These are phyloP conservation scores for Holtermannia corniformis DNA, from an alignment of 768 basidiomycete species.

Conservation along the genomic window DNA sequence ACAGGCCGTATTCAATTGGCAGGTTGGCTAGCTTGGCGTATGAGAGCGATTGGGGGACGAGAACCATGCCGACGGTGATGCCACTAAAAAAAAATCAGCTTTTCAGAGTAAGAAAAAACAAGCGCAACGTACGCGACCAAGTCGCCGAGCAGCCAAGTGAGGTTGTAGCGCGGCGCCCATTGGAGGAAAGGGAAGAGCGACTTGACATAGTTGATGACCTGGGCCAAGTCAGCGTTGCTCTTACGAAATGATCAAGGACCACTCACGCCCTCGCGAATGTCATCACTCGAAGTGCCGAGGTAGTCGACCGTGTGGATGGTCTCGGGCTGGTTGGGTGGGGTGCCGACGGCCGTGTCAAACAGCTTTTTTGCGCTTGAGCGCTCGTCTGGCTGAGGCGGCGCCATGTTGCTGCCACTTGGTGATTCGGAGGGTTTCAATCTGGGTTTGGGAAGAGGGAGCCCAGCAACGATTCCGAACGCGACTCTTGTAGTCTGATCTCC, in stretches of 20 bases:
- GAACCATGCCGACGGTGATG: slow-evolving; percentile 85
- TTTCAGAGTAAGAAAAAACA: background rate
- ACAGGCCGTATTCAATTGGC: slow-evolving; percentile 77
- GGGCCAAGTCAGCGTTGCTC: slow-evolving; percentile 11
- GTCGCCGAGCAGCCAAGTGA: slow-evolving; percentile 69
- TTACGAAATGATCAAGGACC: no score
- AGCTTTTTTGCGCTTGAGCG: background rate
- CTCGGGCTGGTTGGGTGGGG: slow-evolving; percentile 14
- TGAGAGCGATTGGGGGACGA: slow-evolving; percentile 90
- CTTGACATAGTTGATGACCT: slow-evolving; percentile 58
- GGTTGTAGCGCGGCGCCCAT: slow-evolving; percentile 77
- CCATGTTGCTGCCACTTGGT: no score
- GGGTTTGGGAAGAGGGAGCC: no score
- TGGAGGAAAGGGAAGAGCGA: slow-evolving; percentile 73
- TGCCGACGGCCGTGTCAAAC: slow-evolving; percentile 6
- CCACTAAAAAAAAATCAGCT: slow-evolving; percentile 42
- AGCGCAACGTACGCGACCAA: slow-evolving; percentile 54
- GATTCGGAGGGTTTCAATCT: no score
- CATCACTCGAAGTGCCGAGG: slow-evolving; percentile 7
- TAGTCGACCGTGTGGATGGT: slow-evolving; percentile 12
- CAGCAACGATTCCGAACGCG: no score
- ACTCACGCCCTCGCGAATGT: slow-evolving; percentile 1
- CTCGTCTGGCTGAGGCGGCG: no score
- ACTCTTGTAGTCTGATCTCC: no score
- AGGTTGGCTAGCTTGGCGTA: slow-evolving; percentile 63